Conservation (phyloP, 108 stramenopile genomes). For the Nitzschia putrida region DNA sequence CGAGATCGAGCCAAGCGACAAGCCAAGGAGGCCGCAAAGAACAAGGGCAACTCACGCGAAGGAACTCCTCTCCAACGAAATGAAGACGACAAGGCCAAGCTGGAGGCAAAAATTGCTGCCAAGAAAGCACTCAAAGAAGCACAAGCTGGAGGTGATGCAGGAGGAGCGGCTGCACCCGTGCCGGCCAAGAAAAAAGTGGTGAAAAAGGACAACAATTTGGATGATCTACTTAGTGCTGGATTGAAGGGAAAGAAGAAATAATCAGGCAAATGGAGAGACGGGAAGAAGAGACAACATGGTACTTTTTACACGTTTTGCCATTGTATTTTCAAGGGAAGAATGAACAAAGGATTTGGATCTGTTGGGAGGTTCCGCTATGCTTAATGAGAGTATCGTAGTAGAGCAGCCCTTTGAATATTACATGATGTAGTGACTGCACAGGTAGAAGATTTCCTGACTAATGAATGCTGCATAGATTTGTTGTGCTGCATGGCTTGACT, state of each 20-base stretch:
- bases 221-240: slow-evolving; percentile 74
- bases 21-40: slow-evolving; percentile 53
- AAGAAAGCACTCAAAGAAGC: slow-evolving; percentile 63
- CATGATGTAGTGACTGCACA: too few relatives aligned
- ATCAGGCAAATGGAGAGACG: too few relatives aligned
- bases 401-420: too few relatives aligned
- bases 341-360: too few relatives aligned
- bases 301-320: too few relatives aligned
- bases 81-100: slow-evolving; percentile 59
- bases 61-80: slow-evolving; percentile 71
- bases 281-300: too few relatives aligned
- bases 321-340: too few relatives aligned
- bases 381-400: too few relatives aligned
- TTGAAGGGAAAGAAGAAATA: slow-evolving; percentile 50
- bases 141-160: slow-evolving; percentile 27
- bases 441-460: too few relatives aligned
- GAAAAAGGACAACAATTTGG: slow-evolving; percentile 48
- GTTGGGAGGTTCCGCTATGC: too few relatives aligned
- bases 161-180: slow-evolving; percentile 36
- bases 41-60: slow-evolving; percentile 55
- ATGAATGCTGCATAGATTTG: too few relatives aligned
- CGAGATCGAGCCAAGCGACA: slow-evolving; percentile 78
- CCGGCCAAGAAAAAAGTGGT: slow-evolving; percentile 56
- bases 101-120: slow-evolving; percentile 74
- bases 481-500: too few relatives aligned